A percentile compares a stretch with the other conserved stretches of the same genome.
These are phyloP conservation scores for Zygotorulaspora mrakii DNA, from an alignment of 1,139 yeast species.

Conservation along the genomic window DNA sequence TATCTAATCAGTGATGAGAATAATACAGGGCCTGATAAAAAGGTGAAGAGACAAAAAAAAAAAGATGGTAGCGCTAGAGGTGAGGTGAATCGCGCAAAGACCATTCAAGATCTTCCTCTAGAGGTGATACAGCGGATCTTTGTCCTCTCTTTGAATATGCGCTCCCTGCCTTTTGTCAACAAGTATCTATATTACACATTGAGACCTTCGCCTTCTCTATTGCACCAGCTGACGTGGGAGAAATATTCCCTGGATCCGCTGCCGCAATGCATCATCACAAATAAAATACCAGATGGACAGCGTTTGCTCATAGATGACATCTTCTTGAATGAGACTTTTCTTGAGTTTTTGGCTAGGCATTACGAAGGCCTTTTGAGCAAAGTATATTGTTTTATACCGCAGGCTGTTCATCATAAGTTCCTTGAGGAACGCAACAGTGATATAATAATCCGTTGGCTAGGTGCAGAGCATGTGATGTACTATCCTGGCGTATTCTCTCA, in stretches of 20 bases:
- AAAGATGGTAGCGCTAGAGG: not conserved
- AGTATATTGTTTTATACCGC: slow-evolving; percentile 4
- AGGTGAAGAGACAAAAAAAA: slow-evolving; percentile 3
- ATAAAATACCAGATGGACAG: not conserved
- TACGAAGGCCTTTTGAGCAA: slow-evolving; percentile 1
- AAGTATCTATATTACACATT: slow-evolving; percentile 7
- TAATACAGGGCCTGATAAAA: not conserved
- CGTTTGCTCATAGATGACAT: slow-evolving; percentile 8
- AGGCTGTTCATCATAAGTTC: slow-evolving; percentile 1
- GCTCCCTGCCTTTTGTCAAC: slow-evolving; percentile 9
- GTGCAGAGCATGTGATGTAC: slow-evolving; percentile 3
- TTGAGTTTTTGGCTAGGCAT: slow-evolving; percentile 3
- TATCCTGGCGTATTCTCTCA: slow-evolving; percentile 23
- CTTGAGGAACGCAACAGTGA: too few species aligned
- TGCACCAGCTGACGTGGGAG: slow-evolving; percentile 9
- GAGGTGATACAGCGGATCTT: slow-evolving; percentile 14
- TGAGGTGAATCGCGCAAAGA: not conserved
- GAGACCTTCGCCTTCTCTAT: slow-evolving; percentile 8
- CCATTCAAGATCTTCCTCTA: slow-evolving; percentile 13
- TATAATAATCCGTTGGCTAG: slow-evolving; percentile 1
- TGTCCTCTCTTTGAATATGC: slow-evolving; percentile 9
- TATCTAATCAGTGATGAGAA: slow-evolving; percentile 2
- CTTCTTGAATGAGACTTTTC: slow-evolving; percentile 4
- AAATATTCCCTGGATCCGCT: slow-evolving; percentile 6
- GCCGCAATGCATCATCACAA: not conserved